Evolutionary conservation across 768 basidiomycete genomes (phyloP), one percentile per base, ranked within the genome.

Genomic region (Auriscalpium orientale): DNA sequence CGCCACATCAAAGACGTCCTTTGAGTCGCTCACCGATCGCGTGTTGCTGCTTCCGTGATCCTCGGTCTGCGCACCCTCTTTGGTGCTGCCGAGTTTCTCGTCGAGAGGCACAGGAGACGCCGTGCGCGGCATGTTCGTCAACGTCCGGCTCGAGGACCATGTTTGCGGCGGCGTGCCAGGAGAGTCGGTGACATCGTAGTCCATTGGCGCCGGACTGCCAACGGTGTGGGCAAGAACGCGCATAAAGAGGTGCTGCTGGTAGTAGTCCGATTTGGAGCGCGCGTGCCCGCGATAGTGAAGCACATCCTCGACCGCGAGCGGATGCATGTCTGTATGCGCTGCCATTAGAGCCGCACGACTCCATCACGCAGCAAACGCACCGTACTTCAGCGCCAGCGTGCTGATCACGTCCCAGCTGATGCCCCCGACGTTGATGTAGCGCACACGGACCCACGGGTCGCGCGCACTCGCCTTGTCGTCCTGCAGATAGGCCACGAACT

Each of bases 401-500:
- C 83, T 84, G 62, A 89, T 76, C 38, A 89, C 84, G 62, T 87
- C 85, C 84, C 85, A 89, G 60, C 80, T 72, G 40, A 78, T 71
- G 4, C 87, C 87, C 20, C 79, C 81, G 58, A 88, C 76, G 60
- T 85, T 85, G 53, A 88, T 86, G 86, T 85, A 89, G 52, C 87
- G 71, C n/a, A 86, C 87, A 64, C 80, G 84, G 28, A 79, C 79
- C 84, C 83, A 86, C 3, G 78, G 68, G 58, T 82, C 80, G 54
- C 74, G 73, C 56, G 70, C 67, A 56, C 78, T 76, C 7, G 78
- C 78, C 7, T 58, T 66, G 13, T 66, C 64, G 57, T 78, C 72
- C n/a, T 72, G 63, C 69, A 89, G 73, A 55, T 84, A 68, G 8
- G 76, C 67, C 18, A 85, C 68, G 67, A 89, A 86, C 60, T 80